Percentiles rank a stretch among this genome's conserved stretches.
These are phyloP conservation scores for Suhomyces ambrosiae DNA, from an alignment of 1,139 yeast species.

Conservation along the genomic window DNA sequence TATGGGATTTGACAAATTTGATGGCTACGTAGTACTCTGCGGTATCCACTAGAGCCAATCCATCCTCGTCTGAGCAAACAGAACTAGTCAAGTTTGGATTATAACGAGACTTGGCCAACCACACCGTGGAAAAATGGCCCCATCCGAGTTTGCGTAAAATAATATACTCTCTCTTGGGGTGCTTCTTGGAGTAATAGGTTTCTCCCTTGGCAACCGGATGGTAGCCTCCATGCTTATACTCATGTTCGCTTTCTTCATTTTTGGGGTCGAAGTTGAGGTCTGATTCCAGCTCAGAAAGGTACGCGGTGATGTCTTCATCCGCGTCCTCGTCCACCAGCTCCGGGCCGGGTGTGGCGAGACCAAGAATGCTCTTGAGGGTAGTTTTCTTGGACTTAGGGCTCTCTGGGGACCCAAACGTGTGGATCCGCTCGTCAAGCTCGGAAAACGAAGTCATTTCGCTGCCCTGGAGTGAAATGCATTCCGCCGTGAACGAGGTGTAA, in stretches of 20 bases:
- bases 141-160: constrained; percentile 82
- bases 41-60: constrained; percentile 36
- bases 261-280: constrained; percentile 38
- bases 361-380: constrained; percentile 7
- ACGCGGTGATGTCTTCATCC: constrained; percentile 16
- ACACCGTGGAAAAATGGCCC: constrained; percentile 91
- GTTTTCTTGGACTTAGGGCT: constrained; percentile 7
- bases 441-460: constrained; percentile 41
- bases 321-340: too few relatives aligned
- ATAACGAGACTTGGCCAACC: constrained; percentile 60
- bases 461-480: constrained; percentile 42
- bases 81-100: constrained; percentile 10
- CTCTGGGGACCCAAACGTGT: constrained; percentile 4
- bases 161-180: constrained; percentile 42
- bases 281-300: constrained; percentile 28
- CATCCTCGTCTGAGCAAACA: neutral
- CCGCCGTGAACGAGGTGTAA: constrained; percentile 38
- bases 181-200: constrained; percentile 53
- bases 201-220: constrained; percentile 86
- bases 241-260: constrained; percentile 68
- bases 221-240: constrained; percentile 82
- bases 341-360: constrained; percentile 6
- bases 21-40: constrained; percentile 69
- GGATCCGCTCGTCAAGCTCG: constrained; percentile 9
- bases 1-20: constrained; percentile 79